Conservation (phyloP, 305 asterid genomes). For the Fraxinus xanthoxyloides region DNA sequence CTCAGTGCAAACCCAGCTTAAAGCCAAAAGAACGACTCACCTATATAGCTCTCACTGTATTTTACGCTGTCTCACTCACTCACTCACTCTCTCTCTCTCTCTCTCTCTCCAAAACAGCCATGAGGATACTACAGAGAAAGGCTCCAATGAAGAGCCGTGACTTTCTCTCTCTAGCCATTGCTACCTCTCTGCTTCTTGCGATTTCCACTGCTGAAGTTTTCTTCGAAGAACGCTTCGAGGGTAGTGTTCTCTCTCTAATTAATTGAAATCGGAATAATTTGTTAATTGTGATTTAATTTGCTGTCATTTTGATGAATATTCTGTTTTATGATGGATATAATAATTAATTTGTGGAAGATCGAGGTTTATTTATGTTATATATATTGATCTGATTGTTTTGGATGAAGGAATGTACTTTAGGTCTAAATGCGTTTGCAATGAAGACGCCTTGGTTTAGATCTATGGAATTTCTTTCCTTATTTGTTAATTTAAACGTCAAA, state of each 20-base stretch:
- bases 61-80: background rate
- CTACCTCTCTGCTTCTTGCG: conserved; percentile 51
- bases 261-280: background rate
- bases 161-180: conserved; percentile 40
- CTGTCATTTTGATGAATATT: background rate
- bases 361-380: conserved; percentile 1
- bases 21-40: conserved; percentile 22
- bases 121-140: conserved; percentile 55
- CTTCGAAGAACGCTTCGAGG: conserved; percentile 92
- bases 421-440: conserved; percentile 7
- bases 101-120: conserved; percentile 30
- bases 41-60: conserved; percentile 22
- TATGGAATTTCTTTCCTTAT: conserved; percentile 1
- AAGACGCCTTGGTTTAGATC: conserved; percentile 40
- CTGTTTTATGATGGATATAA: background rate
- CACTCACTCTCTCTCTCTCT: background rate
- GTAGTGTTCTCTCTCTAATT: conserved; percentile 30
- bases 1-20: background rate
- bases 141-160: conserved; percentile 36
- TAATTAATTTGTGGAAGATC: conserved; percentile 6
- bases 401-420: conserved; percentile 3
- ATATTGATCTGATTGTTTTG: conserved; percentile 31
- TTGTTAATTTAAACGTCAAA: background rate
- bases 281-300: background rate
- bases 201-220: conserved; percentile 62